phyloP scores from a whole-genome alignment of 306 rosid genomes.

The Begonia masoniana region DNA sequence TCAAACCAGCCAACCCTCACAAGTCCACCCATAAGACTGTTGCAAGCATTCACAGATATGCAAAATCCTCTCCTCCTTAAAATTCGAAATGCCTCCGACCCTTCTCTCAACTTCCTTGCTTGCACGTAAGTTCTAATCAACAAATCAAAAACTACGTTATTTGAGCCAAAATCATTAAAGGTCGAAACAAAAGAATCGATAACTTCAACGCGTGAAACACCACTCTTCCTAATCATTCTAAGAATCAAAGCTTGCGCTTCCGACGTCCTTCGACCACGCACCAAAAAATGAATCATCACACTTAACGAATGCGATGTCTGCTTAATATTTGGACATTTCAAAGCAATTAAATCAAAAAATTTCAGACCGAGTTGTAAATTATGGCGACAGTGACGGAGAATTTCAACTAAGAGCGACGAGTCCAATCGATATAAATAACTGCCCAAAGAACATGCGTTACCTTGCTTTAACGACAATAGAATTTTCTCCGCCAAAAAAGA shows the following conservation, averaged over 20 bases:
- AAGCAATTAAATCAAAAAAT: slow-evolving; percentile 22
- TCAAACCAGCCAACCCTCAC: slow-evolving; percentile 79
- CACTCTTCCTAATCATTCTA: slow-evolving; percentile 56
- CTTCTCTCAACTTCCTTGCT: slow-evolving; percentile 76
- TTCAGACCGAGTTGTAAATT: slow-evolving; percentile 22
- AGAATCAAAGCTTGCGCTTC: slow-evolving; percentile 73
- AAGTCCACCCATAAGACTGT: slow-evolving; percentile 68
- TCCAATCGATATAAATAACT: slow-evolving; percentile 27
- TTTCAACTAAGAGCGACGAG: slow-evolving; percentile 20
- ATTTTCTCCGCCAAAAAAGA: slow-evolving; percentile 42
- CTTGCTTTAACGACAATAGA: slow-evolving; percentile 39
- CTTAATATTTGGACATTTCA: slow-evolving; percentile 28
- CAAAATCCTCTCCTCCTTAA: slow-evolving; percentile 34
- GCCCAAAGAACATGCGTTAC: slow-evolving; percentile 18
- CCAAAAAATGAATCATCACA: slow-evolving; percentile 45
- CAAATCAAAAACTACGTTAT: slow-evolving; percentile 39
- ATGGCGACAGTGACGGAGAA: slow-evolving; percentile 35
- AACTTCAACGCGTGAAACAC: slow-evolving; percentile 47
- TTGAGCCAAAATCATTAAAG: slow-evolving; percentile 5
- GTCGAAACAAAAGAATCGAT: slow-evolving; percentile 38
- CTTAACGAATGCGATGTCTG: slow-evolving; percentile 42
- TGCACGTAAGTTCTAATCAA: slow-evolving; percentile 78
- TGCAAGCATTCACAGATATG: slow-evolving; percentile 59
- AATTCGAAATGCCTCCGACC: slow-evolving; percentile 45
- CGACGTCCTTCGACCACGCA: slow-evolving; percentile 34